Conservation (phyloP, 2,329 filamentous ascomycete genomes). For the Sphaceloma murrayae region DNA sequence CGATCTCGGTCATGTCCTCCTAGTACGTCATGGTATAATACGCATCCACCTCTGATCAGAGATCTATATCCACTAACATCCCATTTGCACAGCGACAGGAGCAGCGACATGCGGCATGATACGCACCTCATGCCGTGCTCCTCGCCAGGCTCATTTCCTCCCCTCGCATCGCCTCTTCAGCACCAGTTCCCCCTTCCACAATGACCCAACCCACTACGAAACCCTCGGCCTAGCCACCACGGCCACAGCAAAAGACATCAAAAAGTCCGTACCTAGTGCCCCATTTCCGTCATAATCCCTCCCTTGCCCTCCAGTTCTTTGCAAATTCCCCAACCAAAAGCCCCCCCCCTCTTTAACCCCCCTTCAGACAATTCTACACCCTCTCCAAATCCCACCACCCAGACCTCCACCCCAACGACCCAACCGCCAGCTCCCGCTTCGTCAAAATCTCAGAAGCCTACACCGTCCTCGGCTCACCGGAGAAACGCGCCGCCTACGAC, state of each 20-base stretch:
- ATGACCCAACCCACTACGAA: constrained; percentile 64
- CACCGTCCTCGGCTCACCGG: constrained; percentile 58
- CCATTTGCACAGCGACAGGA: too few species aligned
- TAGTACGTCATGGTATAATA: too few species aligned
- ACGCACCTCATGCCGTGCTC: constrained; percentile 14
- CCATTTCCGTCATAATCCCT: neutral
- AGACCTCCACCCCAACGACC: constrained; percentile 74
- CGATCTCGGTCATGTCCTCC: too few species aligned
- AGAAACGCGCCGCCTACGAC: constrained; percentile 75
- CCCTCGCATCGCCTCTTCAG: constrained; percentile 33
- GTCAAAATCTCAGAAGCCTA: constrained; percentile 79
- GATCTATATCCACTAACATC: too few species aligned
- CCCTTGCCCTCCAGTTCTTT: neutral
- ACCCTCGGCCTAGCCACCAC: constrained; percentile 60
- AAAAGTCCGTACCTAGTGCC: constrained; percentile 49
- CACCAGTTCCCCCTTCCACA: constrained; percentile 31
- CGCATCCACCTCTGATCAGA: too few species aligned
- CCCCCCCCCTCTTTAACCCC: constrained; percentile 10
- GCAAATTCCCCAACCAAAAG: neutral
- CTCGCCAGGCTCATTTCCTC: neutral
- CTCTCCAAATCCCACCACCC: constrained; percentile 91
- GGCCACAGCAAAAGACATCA: constrained; percentile 69
- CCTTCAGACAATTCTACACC: constrained; percentile 59
- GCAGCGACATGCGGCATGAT: constrained; percentile 19
- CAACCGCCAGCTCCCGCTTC: constrained; percentile 63